These are phyloP conservation scores for Pelargonium nanum DNA, from an alignment of 345 rosid species.

Conservation along the genomic window DNA sequence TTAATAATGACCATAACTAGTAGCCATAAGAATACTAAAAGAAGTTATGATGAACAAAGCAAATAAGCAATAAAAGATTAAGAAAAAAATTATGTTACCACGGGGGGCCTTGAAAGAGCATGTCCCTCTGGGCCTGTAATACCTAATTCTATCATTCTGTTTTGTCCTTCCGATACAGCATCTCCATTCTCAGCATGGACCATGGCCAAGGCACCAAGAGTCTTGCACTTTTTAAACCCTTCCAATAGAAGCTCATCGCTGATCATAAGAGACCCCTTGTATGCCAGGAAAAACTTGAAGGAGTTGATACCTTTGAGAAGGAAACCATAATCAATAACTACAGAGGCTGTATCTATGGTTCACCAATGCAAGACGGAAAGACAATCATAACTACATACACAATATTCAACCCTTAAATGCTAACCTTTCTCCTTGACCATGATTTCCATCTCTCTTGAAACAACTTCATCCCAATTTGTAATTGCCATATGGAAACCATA, in stretches of 20 bases:
- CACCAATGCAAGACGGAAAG: background rate
- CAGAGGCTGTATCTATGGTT: background rate
- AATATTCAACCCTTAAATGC: slow-evolving; percentile 4
- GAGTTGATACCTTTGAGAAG: slow-evolving; percentile 72
- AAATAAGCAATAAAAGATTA: slow-evolving; percentile 2
- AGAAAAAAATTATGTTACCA: slow-evolving; percentile 35
- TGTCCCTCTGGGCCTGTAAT: slow-evolving; percentile 97
- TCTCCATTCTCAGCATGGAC: slow-evolving; percentile 99
- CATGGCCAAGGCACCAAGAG: slow-evolving; percentile 96
- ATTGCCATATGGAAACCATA: slow-evolving; percentile 96
- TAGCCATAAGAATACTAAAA: background rate
- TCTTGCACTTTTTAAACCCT: slow-evolving; percentile 78
- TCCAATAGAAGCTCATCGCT: slow-evolving; percentile 73
- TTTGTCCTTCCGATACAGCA: slow-evolving; percentile 92
- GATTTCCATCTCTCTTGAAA: slow-evolving; percentile 75
- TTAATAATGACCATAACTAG: background rate
- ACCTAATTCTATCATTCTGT: slow-evolving; percentile 82
- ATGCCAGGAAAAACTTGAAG: slow-evolving; percentile 94
- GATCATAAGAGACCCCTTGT: slow-evolving; percentile 79
- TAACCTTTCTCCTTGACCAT: slow-evolving; percentile 84
- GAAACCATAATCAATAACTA: slow-evolving; percentile 7
- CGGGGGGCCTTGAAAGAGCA: slow-evolving; percentile 85
- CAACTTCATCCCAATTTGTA: slow-evolving; percentile 80
- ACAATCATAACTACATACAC: background rate
- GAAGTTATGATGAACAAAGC: background rate